These are phyloP conservation scores for Trichoderma virens DNA, from an alignment of 495 filamentous ascomycete genomes.

Conservation along the genomic window DNA sequence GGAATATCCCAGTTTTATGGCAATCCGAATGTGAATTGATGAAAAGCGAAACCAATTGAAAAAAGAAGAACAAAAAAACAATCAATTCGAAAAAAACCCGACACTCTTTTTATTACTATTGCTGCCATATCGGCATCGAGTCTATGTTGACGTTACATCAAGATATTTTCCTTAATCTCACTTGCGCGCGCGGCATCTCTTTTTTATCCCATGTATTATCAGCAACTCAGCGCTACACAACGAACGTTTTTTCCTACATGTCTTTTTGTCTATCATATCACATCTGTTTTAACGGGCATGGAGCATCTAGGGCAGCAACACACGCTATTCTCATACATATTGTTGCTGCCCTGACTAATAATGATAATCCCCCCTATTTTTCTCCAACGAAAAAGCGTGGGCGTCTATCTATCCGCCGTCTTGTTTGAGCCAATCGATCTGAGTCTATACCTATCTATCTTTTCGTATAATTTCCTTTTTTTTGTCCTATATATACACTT, in stretches of 20 bases:
- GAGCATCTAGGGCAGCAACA: not conserved
- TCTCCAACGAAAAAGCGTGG: not conserved
- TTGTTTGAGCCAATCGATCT: not conserved
- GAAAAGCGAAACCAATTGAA: not conserved
- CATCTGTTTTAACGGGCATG: not conserved
- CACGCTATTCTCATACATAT: not conserved
- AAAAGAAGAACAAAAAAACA: not conserved
- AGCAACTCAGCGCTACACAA: not conserved
- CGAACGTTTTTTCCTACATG: not conserved
- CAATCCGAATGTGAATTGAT: not conserved
- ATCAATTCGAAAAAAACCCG: not conserved
- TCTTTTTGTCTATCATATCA: not conserved
- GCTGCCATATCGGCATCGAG: not conserved
- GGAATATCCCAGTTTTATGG: not conserved
- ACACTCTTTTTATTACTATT: not conserved
- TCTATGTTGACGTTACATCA: not conserved
- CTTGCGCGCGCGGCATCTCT: not conserved
- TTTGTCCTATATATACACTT: not conserved
- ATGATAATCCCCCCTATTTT: not conserved
- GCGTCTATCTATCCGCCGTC: not conserved
- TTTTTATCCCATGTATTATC: constrained; percentile 5
- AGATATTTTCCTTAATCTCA: not conserved
- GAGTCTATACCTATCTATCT: not conserved
- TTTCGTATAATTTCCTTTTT: not conserved
- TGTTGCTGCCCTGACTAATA: not conserved